Evolutionary conservation across 257 asterid species (phyloP).

Genomic region (Rauvolfia tetraphylla): DNA sequence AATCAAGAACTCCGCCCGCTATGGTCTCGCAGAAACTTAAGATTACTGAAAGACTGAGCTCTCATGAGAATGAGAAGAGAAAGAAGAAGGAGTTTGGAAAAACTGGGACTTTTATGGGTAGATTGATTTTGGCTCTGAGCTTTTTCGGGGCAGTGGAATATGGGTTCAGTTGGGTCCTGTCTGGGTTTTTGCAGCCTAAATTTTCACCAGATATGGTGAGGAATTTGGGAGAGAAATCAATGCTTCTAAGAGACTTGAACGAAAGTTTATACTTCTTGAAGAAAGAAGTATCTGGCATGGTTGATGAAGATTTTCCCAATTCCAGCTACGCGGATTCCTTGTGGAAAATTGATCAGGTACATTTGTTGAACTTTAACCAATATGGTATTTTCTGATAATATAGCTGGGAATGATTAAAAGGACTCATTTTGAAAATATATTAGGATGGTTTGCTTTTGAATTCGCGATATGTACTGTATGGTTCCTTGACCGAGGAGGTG

Average conservation of each 20-base stretch:
- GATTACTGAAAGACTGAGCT: conserved; percentile 23
- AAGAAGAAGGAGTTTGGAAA: conserved; percentile 31
- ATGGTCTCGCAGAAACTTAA: conserved; percentile 30
- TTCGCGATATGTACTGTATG: conserved; percentile 51
- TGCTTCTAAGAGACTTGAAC: conserved; percentile 35
- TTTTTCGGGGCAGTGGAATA: conserved; percentile 40
- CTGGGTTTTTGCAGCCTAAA: conserved; percentile 33
- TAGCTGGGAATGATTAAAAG: background rate
- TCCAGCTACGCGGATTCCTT: conserved; percentile 46
- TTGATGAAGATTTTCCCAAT: conserved; percentile 31
- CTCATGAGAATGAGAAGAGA: conserved; percentile 31
- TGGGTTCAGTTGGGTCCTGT: conserved; percentile 45
- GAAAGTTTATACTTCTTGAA: conserved; percentile 49
- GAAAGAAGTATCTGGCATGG: conserved; percentile 34
- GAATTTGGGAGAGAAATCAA: conserved; percentile 44
- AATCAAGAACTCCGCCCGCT: conserved; percentile 16
- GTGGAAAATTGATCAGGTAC: conserved; percentile 70
- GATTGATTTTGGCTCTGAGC: conserved; percentile 37
- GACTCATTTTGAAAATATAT: background rate
- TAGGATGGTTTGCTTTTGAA: conserved; percentile 66
- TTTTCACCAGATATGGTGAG: conserved; percentile 42
- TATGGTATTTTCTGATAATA: background rate
- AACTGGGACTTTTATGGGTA: conserved; percentile 26
- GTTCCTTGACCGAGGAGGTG: conserved; percentile 59
- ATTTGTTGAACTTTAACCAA: background rate